These are phyloP conservation scores for Myxozyma nipponensis DNA, from an alignment of 805 yeast species.

Conservation along the genomic window DNA sequence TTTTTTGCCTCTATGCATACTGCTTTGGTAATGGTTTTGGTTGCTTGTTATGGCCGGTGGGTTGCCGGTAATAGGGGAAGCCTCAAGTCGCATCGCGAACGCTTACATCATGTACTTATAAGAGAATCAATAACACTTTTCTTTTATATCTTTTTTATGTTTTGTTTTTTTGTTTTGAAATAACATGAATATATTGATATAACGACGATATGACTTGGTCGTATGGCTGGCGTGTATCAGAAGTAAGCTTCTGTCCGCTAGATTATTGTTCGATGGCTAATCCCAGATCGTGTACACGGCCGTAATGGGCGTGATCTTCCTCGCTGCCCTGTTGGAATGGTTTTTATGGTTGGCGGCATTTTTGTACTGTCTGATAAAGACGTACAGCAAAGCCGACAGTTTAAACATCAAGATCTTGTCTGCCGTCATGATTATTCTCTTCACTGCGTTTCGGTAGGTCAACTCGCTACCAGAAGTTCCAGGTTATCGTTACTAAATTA, in stretches of 20 bases:
- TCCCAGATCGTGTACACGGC: slow-evolving; percentile 11
- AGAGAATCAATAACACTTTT: no score
- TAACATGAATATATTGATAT: no score
- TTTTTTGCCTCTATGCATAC: no score
- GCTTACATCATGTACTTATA: no score
- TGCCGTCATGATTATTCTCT: slow-evolving; percentile 6
- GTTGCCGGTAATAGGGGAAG: no score
- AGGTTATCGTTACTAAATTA: neutral
- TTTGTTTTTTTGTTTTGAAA: no score
- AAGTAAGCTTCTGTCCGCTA: neutral
- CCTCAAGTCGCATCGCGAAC: no score
- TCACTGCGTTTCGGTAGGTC: slow-evolving; percentile 11
- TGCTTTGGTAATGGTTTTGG: no score
- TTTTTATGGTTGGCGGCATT: slow-evolving; percentile 22
- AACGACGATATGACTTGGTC: neutral
- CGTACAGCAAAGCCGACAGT: slow-evolving; percentile 19
- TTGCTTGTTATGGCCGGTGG: no score
- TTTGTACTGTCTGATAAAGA: slow-evolving; percentile 19
- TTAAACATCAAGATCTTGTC: slow-evolving; percentile 10
- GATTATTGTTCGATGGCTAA: neutral
- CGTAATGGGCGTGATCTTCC: slow-evolving; percentile 12
- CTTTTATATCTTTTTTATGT: no score
- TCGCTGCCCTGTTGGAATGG: slow-evolving; percentile 25
- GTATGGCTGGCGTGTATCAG: neutral
- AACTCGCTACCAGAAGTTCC: neutral